Evolutionary conservation across 768 basidiomycete species (phyloP).

Genomic region (Tylopilus balloui): DNA sequence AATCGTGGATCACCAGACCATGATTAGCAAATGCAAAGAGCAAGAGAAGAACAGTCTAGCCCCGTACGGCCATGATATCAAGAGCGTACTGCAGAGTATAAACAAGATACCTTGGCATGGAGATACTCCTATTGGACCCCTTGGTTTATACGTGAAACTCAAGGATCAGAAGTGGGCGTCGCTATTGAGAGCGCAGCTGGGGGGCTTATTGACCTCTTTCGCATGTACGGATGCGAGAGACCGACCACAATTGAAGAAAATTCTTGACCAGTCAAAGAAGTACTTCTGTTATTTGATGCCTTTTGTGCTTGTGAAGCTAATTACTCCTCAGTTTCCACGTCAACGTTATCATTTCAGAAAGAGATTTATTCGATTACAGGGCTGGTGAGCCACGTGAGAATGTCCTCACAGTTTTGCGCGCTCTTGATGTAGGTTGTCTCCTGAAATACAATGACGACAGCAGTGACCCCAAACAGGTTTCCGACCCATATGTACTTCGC

Average conservation of each 20-base stretch:
- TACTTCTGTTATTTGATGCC: conserved; percentile 37
- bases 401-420: conserved; percentile 74
- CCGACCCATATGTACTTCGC: conserved; percentile 69
- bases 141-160: conserved; percentile 75
- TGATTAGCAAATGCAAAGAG: conserved; percentile 47
- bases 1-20: conserved; percentile 44
- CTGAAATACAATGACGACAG: background rate
- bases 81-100: conserved; percentile 52
- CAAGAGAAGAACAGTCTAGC: conserved; percentile 55
- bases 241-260: conserved; percentile 45
- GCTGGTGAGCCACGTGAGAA: conserved; percentile 62
- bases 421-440: conserved; percentile 57
- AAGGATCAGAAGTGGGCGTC: conserved; percentile 63
- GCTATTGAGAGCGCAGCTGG: conserved; percentile 62
- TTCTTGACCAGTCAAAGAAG: conserved; percentile 60
- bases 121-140: conserved; percentile 66
- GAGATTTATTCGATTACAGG: conserved; percentile 78
- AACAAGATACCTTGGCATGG: conserved; percentile 55
- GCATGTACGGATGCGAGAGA: conserved; percentile 73
- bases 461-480: conserved; percentile 47
- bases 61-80: conserved; percentile 61
- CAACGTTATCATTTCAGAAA: conserved; percentile 59
- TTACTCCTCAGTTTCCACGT: conserved; percentile 38
- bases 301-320: conserved; percentile 7
- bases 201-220: conserved; percentile 56